Base-by-base conservation (phyloP, 345 rosid species). In the Sisymbrium altissimum region DNA sequence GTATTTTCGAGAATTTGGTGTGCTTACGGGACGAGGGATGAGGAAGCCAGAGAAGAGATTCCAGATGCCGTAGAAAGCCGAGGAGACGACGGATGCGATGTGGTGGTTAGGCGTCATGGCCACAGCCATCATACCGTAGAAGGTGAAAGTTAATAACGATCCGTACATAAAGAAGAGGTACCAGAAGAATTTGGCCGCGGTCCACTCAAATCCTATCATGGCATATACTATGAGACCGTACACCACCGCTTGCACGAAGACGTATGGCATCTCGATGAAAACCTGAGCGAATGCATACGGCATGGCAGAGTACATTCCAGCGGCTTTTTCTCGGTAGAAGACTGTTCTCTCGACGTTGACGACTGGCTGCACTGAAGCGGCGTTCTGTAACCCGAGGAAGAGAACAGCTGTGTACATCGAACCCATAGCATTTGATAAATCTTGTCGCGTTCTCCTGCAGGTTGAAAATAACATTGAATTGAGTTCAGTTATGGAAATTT, bases 291-390 rank as follows among this genome's bases (percentile, higher is more conserved):
- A 79, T 49, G 94, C 98, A 56, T 88, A 89, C 4, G 96, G 89
- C 82, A 85, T 63, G 53, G 88, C 84, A 2, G 97, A 89, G 56
- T 89, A 91, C 96, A 91, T 91, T 71, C 97, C 90, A 0, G 94
- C 91, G 11, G 92, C 96, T 73, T 82, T 78, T 63, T 92, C 98
- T 61, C 96, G 73, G 62, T 89, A 92, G 53, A 88, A 92, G 27
- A 90, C 91, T 1, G 88, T 88, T 27, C 96, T 78, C 62, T 90
- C 98, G 1, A 90, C 78, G 4, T 88, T 65, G 54, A 88, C 96
- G n/a, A 88, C 85, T 0, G 96, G 87, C 64, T 88, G 96, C 18
- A 92, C 89, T 6, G 88, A 57, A 0, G 52, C 14, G 4, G 83
- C 71, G 69, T 86, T 89, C 65, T 88, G 96, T 66, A 83, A 19